phyloP scores from a whole-genome alignment of 2,329 filamentous ascomycete species.

The Rhinocladiella mackenziei region DNA sequence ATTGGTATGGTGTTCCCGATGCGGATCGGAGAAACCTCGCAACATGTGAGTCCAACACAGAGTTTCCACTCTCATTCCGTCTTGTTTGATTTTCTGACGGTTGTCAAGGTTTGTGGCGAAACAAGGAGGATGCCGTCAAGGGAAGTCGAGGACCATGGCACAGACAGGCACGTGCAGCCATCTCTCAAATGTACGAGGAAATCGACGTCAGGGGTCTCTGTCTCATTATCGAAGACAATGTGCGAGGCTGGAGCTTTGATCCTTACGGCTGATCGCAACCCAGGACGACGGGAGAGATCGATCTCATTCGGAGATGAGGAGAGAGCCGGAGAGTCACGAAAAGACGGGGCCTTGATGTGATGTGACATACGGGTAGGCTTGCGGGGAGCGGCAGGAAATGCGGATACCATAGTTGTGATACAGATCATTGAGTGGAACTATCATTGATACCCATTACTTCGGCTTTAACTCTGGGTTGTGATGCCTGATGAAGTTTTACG shows the following conservation, averaged over 20 bases:
- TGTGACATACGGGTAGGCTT: too few relatives aligned
- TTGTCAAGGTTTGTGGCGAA: constrained; percentile 59
- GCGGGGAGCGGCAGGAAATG: too few relatives aligned
- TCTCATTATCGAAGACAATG: constrained; percentile 64
- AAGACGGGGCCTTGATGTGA: not conserved
- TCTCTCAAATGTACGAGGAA: constrained; percentile 50
- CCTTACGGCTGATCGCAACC: constrained; percentile 12
- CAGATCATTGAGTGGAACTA: too few relatives aligned
- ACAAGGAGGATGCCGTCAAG: constrained; percentile 58
- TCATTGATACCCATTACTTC: too few relatives aligned
- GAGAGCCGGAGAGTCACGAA: constrained; percentile 1
- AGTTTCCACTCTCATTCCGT: not conserved
- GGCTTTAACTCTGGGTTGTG: too few relatives aligned
- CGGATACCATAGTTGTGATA: too few relatives aligned
- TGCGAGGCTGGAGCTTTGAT: constrained; percentile 51
- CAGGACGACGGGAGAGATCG: too few relatives aligned
- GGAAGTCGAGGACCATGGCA: constrained; percentile 57
- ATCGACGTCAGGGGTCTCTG: constrained; percentile 65
- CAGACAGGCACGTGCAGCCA: constrained; percentile 49
- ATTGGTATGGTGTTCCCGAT: constrained; percentile 82
- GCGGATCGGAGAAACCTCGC: constrained; percentile 70
- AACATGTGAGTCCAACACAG: constrained; percentile 60
- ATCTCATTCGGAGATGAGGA: too few relatives aligned
- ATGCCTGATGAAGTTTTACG: too few relatives aligned
- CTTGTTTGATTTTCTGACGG: constrained; percentile 2